These are phyloP conservation scores for Blastobotrys peoriensis DNA, from an alignment of 805 yeast genomes.

Conservation along the genomic window DNA sequence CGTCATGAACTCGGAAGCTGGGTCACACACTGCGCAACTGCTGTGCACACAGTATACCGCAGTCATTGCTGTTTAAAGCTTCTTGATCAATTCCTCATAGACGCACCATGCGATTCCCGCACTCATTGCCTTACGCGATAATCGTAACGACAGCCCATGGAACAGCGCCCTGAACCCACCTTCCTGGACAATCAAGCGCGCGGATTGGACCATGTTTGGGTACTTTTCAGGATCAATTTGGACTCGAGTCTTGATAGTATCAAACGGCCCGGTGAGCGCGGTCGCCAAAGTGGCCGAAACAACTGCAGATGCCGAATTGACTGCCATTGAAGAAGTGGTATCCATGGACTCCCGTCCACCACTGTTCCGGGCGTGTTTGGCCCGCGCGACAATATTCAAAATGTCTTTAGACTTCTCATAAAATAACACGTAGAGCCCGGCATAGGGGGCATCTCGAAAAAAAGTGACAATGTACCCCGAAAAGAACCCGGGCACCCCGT, in stretches of 20 bases:
- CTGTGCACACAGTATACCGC: background rate
- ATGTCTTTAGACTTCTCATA: slow-evolving; percentile 68
- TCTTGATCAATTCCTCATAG: slow-evolving; percentile 73
- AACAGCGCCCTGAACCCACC: slow-evolving; percentile 57
- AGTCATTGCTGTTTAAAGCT: slow-evolving; percentile 1
- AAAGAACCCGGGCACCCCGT: slow-evolving; percentile 67
- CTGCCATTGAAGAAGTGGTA: slow-evolving; percentile 35
- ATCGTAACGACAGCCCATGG: slow-evolving; percentile 75
- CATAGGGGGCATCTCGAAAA: slow-evolving; percentile 91
- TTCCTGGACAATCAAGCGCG: slow-evolving; percentile 33
- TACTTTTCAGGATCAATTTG: slow-evolving; percentile 58
- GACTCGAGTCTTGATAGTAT: slow-evolving; percentile 86
- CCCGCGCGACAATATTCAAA: slow-evolving; percentile 38
- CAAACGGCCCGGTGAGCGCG: slow-evolving; percentile 88
- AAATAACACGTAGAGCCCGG: slow-evolving; percentile 82
- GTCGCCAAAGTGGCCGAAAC: slow-evolving; percentile 76
- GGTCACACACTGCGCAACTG: background rate
- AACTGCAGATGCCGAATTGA: slow-evolving; percentile 74
- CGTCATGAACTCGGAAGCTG: no score
- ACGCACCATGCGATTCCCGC: slow-evolving; percentile 98
- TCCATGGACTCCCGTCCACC: background rate
- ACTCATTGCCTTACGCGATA: slow-evolving; percentile 79
- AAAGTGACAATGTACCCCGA: slow-evolving; percentile 84
- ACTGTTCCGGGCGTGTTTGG: background rate
- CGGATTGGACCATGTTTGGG: slow-evolving; percentile 38